phyloP scores from a whole-genome alignment of 2,329 filamentous ascomycete genomes.

The Immersiporthe knoxdaviesiana region DNA sequence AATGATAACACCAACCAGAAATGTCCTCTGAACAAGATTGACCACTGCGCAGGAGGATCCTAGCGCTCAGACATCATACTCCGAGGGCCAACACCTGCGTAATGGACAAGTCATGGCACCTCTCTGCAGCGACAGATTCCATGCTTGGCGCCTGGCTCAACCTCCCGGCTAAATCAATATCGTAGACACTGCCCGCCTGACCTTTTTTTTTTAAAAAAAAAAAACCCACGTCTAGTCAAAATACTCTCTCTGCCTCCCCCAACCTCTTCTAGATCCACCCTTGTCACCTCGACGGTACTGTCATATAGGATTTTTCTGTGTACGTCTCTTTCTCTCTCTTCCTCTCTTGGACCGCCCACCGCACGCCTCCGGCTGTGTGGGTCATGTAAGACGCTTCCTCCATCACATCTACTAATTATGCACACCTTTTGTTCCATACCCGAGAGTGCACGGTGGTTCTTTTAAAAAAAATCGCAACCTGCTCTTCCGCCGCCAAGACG shows the following conservation, averaged over 20 bases:
- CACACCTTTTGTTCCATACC: not conserved
- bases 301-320: too few relatives aligned
- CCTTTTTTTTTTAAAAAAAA: too few relatives aligned
- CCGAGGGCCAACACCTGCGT: not conserved
- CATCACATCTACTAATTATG: not conserved
- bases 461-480: not conserved
- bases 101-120: not conserved
- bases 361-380: not conserved
- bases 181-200: slow-evolving; percentile 4
- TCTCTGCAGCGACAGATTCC: not conserved
- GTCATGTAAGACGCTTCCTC: not conserved
- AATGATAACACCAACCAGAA: too few relatives aligned
- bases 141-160: slow-evolving; percentile 4
- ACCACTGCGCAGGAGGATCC: not conserved
- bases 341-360: not conserved
- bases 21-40: too few relatives aligned
- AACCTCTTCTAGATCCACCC: too few relatives aligned
- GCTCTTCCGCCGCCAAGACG: slow-evolving; percentile 22
- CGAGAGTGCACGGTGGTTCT: slow-evolving; percentile 4
- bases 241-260: too few relatives aligned
- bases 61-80: not conserved
- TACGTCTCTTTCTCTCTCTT: not conserved
- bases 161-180: slow-evolving; percentile 7
- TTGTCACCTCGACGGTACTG: too few relatives aligned
- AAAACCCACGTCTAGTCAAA: too few relatives aligned